phyloP scores from a whole-genome alignment of 441 rosid species.

The Gossypium gossypioides region DNA sequence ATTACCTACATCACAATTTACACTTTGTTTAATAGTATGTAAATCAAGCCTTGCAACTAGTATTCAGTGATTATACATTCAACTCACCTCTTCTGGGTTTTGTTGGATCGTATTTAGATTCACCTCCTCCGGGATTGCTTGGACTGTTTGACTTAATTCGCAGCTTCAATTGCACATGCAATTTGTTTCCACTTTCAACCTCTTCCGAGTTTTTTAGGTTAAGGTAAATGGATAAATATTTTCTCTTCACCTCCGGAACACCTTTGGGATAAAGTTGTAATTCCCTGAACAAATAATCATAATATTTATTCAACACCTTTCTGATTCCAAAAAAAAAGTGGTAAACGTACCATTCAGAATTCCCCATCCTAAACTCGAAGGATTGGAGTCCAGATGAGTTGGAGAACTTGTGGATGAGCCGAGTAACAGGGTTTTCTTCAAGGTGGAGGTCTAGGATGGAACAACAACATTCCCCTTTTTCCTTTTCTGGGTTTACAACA shows the following conservation, averaged over 20 bases:
- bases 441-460: too few relatives aligned
- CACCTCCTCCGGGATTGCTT: not conserved
- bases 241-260: not conserved
- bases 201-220: not conserved
- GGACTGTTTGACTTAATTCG: not conserved
- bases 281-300: not conserved
- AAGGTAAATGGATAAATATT: not conserved
- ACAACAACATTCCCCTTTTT: too few relatives aligned
- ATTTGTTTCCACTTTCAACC: not conserved
- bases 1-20: not conserved
- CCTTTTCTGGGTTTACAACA: not conserved
- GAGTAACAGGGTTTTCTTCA: too few relatives aligned
- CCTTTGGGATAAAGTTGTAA: not conserved
- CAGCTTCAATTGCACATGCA: not conserved
- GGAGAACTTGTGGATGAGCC: too few relatives aligned
- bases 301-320: too few relatives aligned
- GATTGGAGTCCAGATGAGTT: too few relatives aligned
- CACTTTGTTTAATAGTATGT: not conserved
- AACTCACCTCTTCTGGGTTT: not conserved
- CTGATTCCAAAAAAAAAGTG: too few relatives aligned
- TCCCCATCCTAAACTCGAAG: fast-evolving
- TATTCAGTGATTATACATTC: not conserved
- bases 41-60: not conserved
- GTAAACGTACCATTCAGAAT: too few relatives aligned
- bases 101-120: not conserved